Percentiles rank a stretch among this genome's conserved stretches.
phyloP scores from a whole-genome alignment of 1,284 basidiomycete species.

The Kalmanozyma brasiliensis region DNA sequence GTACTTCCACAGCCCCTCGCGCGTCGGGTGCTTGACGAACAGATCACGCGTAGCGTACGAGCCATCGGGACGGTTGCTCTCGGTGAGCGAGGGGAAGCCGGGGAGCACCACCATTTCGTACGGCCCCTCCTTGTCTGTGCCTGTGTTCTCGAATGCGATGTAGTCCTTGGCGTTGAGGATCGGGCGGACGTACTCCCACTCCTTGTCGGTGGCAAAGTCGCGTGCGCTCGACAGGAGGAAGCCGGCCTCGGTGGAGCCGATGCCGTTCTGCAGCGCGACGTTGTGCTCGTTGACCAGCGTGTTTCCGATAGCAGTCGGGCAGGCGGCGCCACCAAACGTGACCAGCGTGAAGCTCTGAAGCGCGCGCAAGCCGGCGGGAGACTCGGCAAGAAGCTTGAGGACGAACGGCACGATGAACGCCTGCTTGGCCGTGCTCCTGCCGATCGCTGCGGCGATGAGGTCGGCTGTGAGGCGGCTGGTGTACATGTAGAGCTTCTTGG shows the following conservation, averaged over 20 bases:
- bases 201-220: slow-evolving; percentile 73
- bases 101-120: slow-evolving; percentile 73
- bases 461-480: slow-evolving; percentile 8
- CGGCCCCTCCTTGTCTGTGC: slow-evolving; percentile 32
- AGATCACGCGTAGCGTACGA: slow-evolving; percentile 74
- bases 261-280: slow-evolving; percentile 72
- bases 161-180: slow-evolving; percentile 12
- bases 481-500: slow-evolving; percentile 12
- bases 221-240: slow-evolving; percentile 71
- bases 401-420: slow-evolving; percentile 70
- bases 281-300: slow-evolving; percentile 71
- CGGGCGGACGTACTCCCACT: slow-evolving; percentile 74
- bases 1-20: slow-evolving; percentile 72
- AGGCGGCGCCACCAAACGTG: slow-evolving; percentile 69
- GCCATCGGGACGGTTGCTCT: slow-evolving; percentile 73
- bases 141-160: slow-evolving; percentile 17
- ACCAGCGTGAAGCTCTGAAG: slow-evolving; percentile 72
- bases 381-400: slow-evolving; percentile 72
- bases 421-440: background rate
- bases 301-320: slow-evolving; percentile 73
- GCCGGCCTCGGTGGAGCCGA: slow-evolving; percentile 68
- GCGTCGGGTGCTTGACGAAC: slow-evolving; percentile 69
- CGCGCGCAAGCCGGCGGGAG: slow-evolving; percentile 70
- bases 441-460: slow-evolving; percentile 2
- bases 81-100: slow-evolving; percentile 72